Conservation (phyloP, 352 stramenopile species). For the Phytophthora pseudosyringae region DNA sequence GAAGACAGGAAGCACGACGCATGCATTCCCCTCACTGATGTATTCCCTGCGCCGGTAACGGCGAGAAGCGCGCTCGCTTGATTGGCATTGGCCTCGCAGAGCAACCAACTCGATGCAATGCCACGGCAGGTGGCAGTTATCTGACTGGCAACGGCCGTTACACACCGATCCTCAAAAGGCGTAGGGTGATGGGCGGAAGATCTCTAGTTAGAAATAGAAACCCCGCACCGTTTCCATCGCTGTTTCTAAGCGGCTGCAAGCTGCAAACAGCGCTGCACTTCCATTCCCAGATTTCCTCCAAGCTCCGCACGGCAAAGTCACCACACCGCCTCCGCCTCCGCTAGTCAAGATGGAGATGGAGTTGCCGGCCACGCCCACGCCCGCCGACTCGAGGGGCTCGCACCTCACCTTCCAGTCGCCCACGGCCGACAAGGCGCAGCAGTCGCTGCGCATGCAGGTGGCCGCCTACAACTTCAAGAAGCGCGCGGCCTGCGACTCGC, state of each 20-base stretch:
- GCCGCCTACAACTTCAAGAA: slow-evolving; percentile 51
- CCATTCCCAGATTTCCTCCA: slow-evolving; percentile 39
- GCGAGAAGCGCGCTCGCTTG: slow-evolving; percentile 6
- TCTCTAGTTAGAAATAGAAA: slow-evolving; percentile 37
- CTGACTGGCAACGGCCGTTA: slow-evolving; percentile 23
- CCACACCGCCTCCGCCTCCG: background rate
- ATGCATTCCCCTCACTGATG: background rate
- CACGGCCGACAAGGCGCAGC: slow-evolving; percentile 46
- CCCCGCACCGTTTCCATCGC: slow-evolving; percentile 33
- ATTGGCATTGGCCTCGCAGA: slow-evolving; percentile 17
- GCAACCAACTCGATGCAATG: slow-evolving; percentile 4
- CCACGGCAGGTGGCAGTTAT: slow-evolving; percentile 17
- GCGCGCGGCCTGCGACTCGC: slow-evolving; percentile 37
- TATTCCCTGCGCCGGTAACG: slow-evolving; percentile 19
- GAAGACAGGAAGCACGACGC: slow-evolving; percentile 14
- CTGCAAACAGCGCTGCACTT: background rate
- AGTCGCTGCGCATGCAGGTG: slow-evolving; percentile 45
- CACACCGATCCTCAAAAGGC: slow-evolving; percentile 32
- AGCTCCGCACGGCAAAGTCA: background rate
- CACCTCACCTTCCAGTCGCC: slow-evolving; percentile 56
- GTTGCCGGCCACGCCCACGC: slow-evolving; percentile 42
- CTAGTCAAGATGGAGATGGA: slow-evolving; percentile 41
- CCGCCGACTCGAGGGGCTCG: slow-evolving; percentile 30
- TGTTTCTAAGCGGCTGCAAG: slow-evolving; percentile 32
- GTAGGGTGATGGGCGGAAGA: slow-evolving; percentile 42